Base-by-base conservation (phyloP, 148 eudicot genomes). In the Tetragonia tetragonoides region DNA sequence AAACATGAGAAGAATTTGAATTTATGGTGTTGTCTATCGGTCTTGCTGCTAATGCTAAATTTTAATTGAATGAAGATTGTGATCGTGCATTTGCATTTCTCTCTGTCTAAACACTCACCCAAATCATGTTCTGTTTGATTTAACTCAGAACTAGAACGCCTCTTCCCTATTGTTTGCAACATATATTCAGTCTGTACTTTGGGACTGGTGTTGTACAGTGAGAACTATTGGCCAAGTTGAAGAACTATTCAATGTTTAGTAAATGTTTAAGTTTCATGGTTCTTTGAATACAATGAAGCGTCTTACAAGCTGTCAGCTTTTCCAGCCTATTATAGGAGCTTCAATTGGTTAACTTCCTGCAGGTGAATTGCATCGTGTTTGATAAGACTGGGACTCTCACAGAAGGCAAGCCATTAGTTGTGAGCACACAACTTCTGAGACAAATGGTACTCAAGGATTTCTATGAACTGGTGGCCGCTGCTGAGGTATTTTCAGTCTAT, bases 371-470 rank as follows among this genome's bases (percentile, higher is more conserved):
- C 84, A 90, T 96, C 73, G 98, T 96, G 56, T 96, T 96, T 63
- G 99, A 95, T 87, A 95, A 95, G 88, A 95, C 99, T 20, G 99
- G 99, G 69, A 95, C 99, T 76, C 92, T 95, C 56, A 95, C 98
- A 44, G 81, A 82, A 51, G 99, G 99, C 23, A 90, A 91, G 89
- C 99, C 99, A 8, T 87, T 89, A 76, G 95, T 95, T 9, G 92
- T 91, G 68, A 87, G 76, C 80, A 90, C 96, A 18, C 84, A 80
- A 73, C 87, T 96, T 46, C 72, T 96, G 53, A 89, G 83, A 70
- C 88, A 79, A 74, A 91, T 89, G 89, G 90, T 83, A n/a, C 93
- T 90, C 65, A 74, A 54, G 61, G 92, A 96, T 64, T 90, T 95
- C 72, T 93, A 87, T 80, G 90, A 92, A 75, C 74, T 93, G 67